Conservation (phyloP, 129 eudicot species). For the sunflower (Helianthus annuus) region DNA sequence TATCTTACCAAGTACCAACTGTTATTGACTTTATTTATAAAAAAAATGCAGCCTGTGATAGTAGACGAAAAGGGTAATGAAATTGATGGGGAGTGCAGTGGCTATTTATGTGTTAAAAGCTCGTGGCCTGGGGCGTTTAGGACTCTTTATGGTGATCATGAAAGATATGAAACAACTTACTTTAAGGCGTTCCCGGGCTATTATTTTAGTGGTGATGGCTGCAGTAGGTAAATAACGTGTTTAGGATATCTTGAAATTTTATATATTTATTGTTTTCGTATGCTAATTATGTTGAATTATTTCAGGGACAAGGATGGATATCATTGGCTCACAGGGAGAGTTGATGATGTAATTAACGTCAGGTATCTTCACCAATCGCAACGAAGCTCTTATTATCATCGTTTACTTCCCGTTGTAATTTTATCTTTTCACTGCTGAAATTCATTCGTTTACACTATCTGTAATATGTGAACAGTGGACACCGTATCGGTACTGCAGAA, state of each 20-base stretch:
- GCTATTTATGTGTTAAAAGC: conserved; percentile 77
- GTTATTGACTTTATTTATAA: neutral
- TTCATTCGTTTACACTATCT: conserved; percentile 15
- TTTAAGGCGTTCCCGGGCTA: conserved; percentile 92
- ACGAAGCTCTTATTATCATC: neutral
- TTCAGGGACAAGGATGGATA: conserved; percentile 91
- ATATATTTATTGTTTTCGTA: neutral
- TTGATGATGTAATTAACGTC: conserved; percentile 93
- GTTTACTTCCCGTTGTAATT: neutral
- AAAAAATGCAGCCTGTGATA: conserved; percentile 76
- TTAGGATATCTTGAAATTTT: conserved; percentile 2
- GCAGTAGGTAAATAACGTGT: conserved; percentile 64
- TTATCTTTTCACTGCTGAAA: neutral
- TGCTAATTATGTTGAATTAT: neutral
- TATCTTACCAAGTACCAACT: neutral
- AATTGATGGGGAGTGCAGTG: conserved; percentile 96
- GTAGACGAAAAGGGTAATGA: conserved; percentile 96
- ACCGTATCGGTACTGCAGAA: conserved; percentile 98
- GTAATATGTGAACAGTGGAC: conserved; percentile 61
- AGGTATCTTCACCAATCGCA: conserved; percentile 43
- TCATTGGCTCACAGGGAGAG: conserved; percentile 97
- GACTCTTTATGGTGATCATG: conserved; percentile 94
- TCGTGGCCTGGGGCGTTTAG: conserved; percentile 99
- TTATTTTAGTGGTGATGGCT: conserved; percentile 98
- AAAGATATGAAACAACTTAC: conserved; percentile 96